Percentiles rank a stretch among this genome's conserved stretches.
phyloP scores from a whole-genome alignment of 148 eudicot genomes.

The Talinum fruticosum region DNA sequence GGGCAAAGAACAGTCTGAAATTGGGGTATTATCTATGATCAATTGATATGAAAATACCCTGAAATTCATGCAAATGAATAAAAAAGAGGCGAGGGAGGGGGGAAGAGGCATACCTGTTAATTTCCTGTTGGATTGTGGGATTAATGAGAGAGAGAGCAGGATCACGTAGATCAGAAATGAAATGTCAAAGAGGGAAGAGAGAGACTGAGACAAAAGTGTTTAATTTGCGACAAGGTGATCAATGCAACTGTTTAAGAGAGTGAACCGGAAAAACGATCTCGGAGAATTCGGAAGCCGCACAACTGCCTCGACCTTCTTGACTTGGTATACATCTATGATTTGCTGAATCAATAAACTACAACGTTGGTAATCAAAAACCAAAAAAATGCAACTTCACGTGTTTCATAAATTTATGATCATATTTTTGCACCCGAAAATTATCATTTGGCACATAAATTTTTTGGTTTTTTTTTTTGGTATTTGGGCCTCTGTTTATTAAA shows the following conservation, averaged over 20 bases:
- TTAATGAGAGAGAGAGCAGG: not conserved
- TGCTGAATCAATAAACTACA: not conserved
- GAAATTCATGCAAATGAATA: not conserved
- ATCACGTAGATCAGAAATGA: not conserved
- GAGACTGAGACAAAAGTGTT: not conserved
- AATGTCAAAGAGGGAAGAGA: not conserved
- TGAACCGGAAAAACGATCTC: not conserved
- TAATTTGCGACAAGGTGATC: not conserved
- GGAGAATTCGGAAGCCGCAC: not conserved
- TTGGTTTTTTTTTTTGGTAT: too few species aligned
- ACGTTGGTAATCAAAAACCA: too few species aligned
- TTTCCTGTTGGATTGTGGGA: not conserved
- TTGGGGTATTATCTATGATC: too few species aligned
- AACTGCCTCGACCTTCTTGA: not conserved
- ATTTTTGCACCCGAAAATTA: too few species aligned
- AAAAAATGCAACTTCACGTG: too few species aligned
- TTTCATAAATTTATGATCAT: too few species aligned
- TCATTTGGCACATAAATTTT: too few species aligned
- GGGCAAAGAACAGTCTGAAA: too few species aligned
- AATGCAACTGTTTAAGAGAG: not conserved
- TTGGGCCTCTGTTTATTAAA: too few species aligned
- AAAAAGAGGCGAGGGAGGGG: too few species aligned
- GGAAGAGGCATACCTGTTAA: not conserved
- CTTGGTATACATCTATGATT: not conserved
- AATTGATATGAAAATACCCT: not conserved